phyloP scores from a whole-genome alignment of 192 early-diverging fungal genomes.

The Fimicolochytrium jonesii region DNA sequence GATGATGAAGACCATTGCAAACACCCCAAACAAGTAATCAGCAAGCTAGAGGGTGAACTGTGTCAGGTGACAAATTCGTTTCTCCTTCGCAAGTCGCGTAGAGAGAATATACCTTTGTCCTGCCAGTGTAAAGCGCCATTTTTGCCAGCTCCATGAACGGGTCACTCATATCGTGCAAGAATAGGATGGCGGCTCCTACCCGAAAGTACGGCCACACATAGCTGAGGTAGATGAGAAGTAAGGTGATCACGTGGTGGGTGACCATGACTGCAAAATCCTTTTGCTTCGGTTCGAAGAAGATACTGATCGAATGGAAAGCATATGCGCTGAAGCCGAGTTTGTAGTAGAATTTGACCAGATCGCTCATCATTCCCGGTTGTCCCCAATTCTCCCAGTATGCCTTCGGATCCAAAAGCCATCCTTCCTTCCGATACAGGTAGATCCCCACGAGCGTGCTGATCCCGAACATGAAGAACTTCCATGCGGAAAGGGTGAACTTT shows the following conservation, averaged over 20 bases:
- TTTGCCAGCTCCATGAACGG: conserved; percentile 53
- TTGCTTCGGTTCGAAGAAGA: conserved; percentile 31
- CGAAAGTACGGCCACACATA: conserved; percentile 38
- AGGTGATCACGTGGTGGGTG: conserved; percentile 38
- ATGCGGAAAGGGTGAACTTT: conserved; percentile 17
- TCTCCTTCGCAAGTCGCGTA: no score
- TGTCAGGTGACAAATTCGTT: no score
- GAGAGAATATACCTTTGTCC: conserved; percentile 39
- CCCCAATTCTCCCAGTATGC: conserved; percentile 7
- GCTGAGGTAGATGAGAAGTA: conserved; percentile 38
- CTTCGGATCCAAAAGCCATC: conserved; percentile 9
- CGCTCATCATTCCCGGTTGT: conserved; percentile 5
- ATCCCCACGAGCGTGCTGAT: conserved; percentile 15
- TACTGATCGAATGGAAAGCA: conserved; percentile 25
- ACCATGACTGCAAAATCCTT: conserved; percentile 38
- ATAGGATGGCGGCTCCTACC: conserved; percentile 38
- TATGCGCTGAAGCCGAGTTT: conserved; percentile 36
- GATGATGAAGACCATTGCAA: conserved; percentile 30
- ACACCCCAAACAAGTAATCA: conserved; percentile 28
- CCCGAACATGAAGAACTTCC: conserved; percentile 17
- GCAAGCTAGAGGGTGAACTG: conserved; percentile 10
- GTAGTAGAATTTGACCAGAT: conserved; percentile 36
- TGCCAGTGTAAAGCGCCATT: conserved; percentile 35
- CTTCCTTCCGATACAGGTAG: conserved; percentile 5
- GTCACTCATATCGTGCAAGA: conserved; percentile 45